Percentiles rank a stretch among this genome's conserved stretches.
Evolutionary conservation across 768 basidiomycete genomes (phyloP).

Genomic region (Rhodotorula diobovata): DNA sequence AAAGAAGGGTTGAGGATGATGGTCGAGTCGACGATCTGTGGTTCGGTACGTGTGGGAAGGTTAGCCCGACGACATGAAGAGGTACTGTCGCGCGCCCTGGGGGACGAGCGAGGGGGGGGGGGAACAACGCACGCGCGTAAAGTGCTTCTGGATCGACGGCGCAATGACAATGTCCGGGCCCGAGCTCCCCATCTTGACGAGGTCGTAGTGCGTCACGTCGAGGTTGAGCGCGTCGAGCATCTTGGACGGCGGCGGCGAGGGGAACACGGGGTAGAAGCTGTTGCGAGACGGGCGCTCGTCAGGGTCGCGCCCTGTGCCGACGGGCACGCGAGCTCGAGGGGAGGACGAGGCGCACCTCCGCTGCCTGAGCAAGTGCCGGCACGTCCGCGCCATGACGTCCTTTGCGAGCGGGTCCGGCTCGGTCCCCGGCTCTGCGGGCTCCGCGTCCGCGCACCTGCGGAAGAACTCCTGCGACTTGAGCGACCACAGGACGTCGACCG

Average conservation of each 20-base stretch:
- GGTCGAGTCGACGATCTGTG: slow-evolving; percentile 70
- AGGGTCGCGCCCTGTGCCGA: no score
- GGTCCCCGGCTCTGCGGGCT: slow-evolving; percentile 51
- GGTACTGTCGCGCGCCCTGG: not conserved
- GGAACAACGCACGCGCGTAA: slow-evolving; percentile 64
- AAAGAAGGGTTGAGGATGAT: slow-evolving; percentile 81
- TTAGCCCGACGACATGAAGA: not conserved
- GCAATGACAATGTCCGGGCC: slow-evolving; percentile 72
- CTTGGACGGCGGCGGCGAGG: slow-evolving; percentile 70
- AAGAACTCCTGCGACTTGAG: slow-evolving; percentile 76
- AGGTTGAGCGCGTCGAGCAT: slow-evolving; percentile 61
- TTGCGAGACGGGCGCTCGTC: not conserved
- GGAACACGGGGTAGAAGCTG: slow-evolving; percentile 95
- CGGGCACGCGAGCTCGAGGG: no score
- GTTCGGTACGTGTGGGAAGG: not conserved
- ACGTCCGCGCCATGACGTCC: slow-evolving; percentile 75
- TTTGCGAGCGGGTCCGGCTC: slow-evolving; percentile 26
- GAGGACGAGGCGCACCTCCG: slow-evolving; percentile 58
- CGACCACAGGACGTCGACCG: slow-evolving; percentile 84
- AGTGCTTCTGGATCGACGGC: slow-evolving; percentile 83
- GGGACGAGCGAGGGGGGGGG: not conserved
- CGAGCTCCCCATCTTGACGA: slow-evolving; percentile 50
- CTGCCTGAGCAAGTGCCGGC: slow-evolving; percentile 77
- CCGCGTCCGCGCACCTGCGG: slow-evolving; percentile 35
- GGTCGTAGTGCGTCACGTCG: slow-evolving; percentile 71